Evolutionary conservation across 1,284 basidiomycete genomes (phyloP).

Genomic region (Ceratobasidium sp.): DNA sequence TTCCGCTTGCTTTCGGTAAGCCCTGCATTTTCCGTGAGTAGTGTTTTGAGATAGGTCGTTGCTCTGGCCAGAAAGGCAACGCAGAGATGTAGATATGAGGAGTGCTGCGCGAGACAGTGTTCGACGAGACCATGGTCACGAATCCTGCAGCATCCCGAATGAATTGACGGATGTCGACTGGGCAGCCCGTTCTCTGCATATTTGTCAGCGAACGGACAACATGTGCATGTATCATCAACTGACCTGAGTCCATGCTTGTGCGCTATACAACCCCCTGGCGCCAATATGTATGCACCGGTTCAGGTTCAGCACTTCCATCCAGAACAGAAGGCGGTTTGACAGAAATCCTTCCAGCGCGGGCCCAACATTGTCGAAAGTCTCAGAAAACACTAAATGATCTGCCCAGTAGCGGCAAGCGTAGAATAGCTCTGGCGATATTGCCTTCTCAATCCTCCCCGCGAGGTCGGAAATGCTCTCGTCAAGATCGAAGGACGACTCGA

Average conservation of each 20-base stretch:
- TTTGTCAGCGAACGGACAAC: background rate
- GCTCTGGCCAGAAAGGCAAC: constrained; percentile 42
- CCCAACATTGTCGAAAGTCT: background rate
- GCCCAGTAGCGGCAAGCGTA: constrained; percentile 31
- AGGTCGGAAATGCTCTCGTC: background rate
- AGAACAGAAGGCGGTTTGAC: constrained; percentile 1
- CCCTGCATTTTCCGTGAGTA: background rate
- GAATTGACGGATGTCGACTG: background rate
- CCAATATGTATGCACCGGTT: background rate
- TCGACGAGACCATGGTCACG: constrained; percentile 13
- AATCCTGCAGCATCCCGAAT: constrained; percentile 37
- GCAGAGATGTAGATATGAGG: constrained; percentile 46
- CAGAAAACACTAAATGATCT: background rate
- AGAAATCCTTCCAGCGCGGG: background rate
- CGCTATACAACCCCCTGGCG: background rate
- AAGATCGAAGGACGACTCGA: background rate
- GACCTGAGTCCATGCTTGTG: background rate
- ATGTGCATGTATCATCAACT: background rate
- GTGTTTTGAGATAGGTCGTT: background rate
- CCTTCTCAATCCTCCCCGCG: background rate
- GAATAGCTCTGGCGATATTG: background rate
- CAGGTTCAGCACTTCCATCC: constrained; percentile 29
- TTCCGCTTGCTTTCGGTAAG: background rate
- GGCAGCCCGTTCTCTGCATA: background rate
- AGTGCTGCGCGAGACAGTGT: constrained; percentile 26